Conservation (phyloP, 2,329 filamentous ascomycete genomes). For the Arthrocladium fulminans region DNA sequence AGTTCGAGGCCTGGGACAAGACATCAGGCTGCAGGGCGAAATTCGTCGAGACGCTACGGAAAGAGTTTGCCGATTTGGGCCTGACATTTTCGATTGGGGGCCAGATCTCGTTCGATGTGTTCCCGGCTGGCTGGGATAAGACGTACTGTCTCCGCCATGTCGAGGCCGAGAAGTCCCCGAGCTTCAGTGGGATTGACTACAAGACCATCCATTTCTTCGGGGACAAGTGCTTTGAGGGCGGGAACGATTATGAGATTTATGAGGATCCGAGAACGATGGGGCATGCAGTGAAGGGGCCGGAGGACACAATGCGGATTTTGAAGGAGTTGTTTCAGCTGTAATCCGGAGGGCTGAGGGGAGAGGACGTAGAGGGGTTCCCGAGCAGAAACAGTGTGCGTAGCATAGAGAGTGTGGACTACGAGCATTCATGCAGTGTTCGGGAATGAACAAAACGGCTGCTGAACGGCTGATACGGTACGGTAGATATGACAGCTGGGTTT, state of each 20-base stretch:
- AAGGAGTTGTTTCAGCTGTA: constrained; percentile 67
- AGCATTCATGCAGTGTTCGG: too few relatives aligned
- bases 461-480: too few relatives aligned
- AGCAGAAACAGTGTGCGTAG: too few relatives aligned
- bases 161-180: constrained; percentile 71
- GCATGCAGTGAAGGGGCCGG: constrained; percentile 70
- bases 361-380: too few relatives aligned
- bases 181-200: constrained; percentile 56
- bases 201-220: constrained; percentile 95
- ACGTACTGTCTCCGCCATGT: constrained; percentile 89
- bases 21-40: constrained; percentile 64
- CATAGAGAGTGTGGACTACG: too few relatives aligned
- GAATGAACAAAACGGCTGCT: too few relatives aligned
- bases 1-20: constrained; percentile 75
- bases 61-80: constrained; percentile 73
- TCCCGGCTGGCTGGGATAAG: constrained; percentile 97
- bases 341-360: not conserved
- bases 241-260: constrained; percentile 95
- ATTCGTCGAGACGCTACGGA: constrained; percentile 67
- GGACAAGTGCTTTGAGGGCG: constrained; percentile 84
- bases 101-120: constrained; percentile 97
- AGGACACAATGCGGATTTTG: constrained; percentile 71
- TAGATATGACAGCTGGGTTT: too few relatives aligned
- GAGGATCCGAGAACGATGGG: constrained; percentile 71
- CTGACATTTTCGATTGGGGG: constrained; percentile 93